Evolutionary conservation across 2,329 filamentous ascomycete species (phyloP).

Genomic region (Stenocarpella maydis): DNA sequence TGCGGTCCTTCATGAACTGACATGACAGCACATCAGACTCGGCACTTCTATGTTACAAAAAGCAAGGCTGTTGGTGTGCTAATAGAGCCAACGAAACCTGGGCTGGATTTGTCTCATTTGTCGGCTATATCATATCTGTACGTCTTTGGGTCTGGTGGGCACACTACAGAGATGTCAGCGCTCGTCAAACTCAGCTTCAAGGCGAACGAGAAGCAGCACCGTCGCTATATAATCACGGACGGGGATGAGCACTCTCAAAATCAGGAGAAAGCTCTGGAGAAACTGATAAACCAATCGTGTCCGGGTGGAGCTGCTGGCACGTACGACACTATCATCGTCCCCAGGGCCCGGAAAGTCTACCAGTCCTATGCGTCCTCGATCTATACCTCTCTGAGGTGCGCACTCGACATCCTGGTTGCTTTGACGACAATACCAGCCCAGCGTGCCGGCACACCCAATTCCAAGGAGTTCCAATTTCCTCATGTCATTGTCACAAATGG

Average conservation of each 20-base stretch:
- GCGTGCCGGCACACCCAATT: slow-evolving; percentile 32
- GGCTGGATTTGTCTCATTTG: slow-evolving; percentile 35
- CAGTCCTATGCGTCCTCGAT: slow-evolving; percentile 81
- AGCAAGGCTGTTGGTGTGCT: slow-evolving; percentile 28
- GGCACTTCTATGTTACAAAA: slow-evolving; percentile 6
- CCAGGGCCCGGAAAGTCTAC: slow-evolving; percentile 81
- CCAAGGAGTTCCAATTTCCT: slow-evolving; percentile 58
- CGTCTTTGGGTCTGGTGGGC: slow-evolving; percentile 90
- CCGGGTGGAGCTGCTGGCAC: slow-evolving; percentile 51
- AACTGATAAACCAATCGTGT: slow-evolving; percentile 47
- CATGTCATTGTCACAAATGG: slow-evolving; percentile 87
- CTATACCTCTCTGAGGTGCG: slow-evolving; percentile 70
- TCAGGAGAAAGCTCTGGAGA: slow-evolving; percentile 71
- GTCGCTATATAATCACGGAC: slow-evolving; percentile 83
- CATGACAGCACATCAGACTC: neutral
- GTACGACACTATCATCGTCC: slow-evolving; percentile 73
- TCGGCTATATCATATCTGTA: slow-evolving; percentile 70
- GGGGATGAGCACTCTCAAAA: slow-evolving; percentile 77
- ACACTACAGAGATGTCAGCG: slow-evolving; percentile 93
- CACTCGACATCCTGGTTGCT: slow-evolving; percentile 68
- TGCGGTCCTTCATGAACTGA: neutral
- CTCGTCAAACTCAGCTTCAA: slow-evolving; percentile 73
- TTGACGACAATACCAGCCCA: slow-evolving; percentile 49
- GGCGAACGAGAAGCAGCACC: slow-evolving; percentile 62
- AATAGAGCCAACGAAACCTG: slow-evolving; percentile 16